These are phyloP conservation scores for Ascochyta lentis DNA, from an alignment of 2,329 filamentous ascomycete species.

Conservation along the genomic window DNA sequence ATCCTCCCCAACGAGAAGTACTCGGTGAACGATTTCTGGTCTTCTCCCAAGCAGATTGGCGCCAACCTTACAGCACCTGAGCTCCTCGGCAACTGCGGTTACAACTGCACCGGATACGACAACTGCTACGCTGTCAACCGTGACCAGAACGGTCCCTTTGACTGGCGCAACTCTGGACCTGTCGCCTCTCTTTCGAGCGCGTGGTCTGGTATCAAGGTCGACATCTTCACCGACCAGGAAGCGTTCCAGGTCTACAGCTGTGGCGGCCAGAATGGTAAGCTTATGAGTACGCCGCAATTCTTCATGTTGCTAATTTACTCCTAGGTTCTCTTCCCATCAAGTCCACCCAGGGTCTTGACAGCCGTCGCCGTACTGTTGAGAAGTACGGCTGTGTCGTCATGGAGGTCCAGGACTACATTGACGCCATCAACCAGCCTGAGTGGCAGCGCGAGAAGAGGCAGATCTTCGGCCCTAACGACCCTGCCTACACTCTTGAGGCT, in stretches of 20 bases:
- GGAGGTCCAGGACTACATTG: constrained; percentile 93
- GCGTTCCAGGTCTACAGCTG: constrained; percentile 91
- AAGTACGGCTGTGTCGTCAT: constrained; percentile 87
- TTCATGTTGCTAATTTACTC: constrained; percentile 10
- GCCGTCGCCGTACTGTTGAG: constrained; percentile 67
- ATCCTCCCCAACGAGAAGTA: constrained; percentile 72
- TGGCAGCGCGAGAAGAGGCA: constrained; percentile 72
- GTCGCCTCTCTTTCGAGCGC: constrained; percentile 72
- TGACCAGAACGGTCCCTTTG: constrained; percentile 60
- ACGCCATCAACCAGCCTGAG: constrained; percentile 88
- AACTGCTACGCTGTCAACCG: constrained; percentile 75
- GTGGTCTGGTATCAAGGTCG: constrained; percentile 83
- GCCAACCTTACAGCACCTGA: constrained; percentile 68
- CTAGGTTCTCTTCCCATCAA: constrained; percentile 67
- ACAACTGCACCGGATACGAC: constrained; percentile 84
- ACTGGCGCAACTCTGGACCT: constrained; percentile 68
- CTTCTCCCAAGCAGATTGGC: constrained; percentile 78
- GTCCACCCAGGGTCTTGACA: constrained; percentile 70
- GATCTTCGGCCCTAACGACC: constrained; percentile 55
- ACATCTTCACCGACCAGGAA: constrained; percentile 82
- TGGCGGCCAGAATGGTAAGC: constrained; percentile 72
- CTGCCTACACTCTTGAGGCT: constrained; percentile 54
- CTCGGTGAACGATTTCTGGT: constrained; percentile 84
- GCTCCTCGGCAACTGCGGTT: constrained; percentile 76
- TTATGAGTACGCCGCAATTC: not conserved